Percentiles rank a stretch among this genome's conserved stretches.
Conservation (phyloP, 163 green algal species). For the Scenedesmus sp. region DNA sequence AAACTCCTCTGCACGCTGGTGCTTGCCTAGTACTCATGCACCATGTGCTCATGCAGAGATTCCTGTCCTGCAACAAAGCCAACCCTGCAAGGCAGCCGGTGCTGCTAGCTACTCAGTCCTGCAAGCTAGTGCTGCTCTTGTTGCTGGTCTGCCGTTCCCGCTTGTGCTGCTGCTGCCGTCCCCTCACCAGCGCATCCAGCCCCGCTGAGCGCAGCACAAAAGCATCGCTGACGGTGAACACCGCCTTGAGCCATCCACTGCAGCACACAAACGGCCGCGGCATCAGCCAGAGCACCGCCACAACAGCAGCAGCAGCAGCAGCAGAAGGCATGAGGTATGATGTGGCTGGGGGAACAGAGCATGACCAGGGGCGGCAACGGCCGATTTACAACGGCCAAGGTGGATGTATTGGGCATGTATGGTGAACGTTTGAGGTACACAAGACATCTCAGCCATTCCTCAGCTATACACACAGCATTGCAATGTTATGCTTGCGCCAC, state of each 20-base stretch:
- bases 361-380: not conserved
- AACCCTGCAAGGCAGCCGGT: no score
- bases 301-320: not conserved
- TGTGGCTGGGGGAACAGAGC: not conserved
- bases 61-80: no score
- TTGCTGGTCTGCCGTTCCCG: not conserved
- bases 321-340: not conserved
- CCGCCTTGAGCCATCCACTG: conserved; percentile 49
- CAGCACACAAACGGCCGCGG: not conserved
- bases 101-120: not conserved
- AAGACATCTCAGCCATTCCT: not conserved
- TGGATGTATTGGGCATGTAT: not conserved
- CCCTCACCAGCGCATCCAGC: conserved; percentile 51
- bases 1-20: no score
- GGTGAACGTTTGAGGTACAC: not conserved
- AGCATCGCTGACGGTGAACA: conserved; percentile 36
- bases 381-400: not conserved
- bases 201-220: conserved; percentile 42
- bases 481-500: not conserved
- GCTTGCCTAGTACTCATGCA: no score
- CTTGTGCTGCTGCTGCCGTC: not conserved
- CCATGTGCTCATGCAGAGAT: no score
- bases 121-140: not conserved
- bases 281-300: not conserved
- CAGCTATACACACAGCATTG: not conserved